These are phyloP conservation scores for Blastobotrys illinoisensis DNA, from an alignment of 1,139 yeast species.

Conservation along the genomic window DNA sequence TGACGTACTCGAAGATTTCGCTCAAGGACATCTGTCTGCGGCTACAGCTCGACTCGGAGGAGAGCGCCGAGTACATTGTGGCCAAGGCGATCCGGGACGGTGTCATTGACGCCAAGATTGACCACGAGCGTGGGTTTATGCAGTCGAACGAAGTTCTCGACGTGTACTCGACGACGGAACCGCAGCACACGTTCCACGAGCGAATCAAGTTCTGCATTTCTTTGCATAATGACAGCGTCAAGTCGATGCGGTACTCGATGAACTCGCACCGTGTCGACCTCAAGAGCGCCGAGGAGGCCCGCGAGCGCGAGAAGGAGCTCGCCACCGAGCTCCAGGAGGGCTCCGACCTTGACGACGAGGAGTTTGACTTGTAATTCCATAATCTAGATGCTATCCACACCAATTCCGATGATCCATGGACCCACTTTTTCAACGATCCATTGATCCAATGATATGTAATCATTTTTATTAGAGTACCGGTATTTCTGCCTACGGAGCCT, in stretches of 20 bases:
- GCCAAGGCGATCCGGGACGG: slow-evolving; percentile 97
- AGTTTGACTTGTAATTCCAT: slow-evolving; percentile 28
- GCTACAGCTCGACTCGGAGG: slow-evolving; percentile 87
- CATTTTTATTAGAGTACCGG: too few species aligned
- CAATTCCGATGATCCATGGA: too few species aligned
- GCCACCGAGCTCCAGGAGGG: slow-evolving; percentile 41
- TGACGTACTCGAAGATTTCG: slow-evolving; percentile 87
- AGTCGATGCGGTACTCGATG: slow-evolving; percentile 88
- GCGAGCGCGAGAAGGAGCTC: slow-evolving; percentile 50
- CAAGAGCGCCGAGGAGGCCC: slow-evolving; percentile 52
- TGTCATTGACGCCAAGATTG: slow-evolving; percentile 90
- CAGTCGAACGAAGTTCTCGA: slow-evolving; percentile 83
- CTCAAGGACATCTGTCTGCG: slow-evolving; percentile 87
- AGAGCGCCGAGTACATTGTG: slow-evolving; percentile 93
- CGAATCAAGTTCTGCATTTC: slow-evolving; percentile 89
- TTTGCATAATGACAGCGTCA: slow-evolving; percentile 86
- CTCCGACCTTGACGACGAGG: slow-evolving; percentile 39
- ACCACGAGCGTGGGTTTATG: slow-evolving; percentile 88
- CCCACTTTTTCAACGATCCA: too few species aligned
- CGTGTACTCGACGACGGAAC: slow-evolving; percentile 80
- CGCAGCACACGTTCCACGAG: slow-evolving; percentile 85
- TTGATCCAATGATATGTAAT: too few species aligned
- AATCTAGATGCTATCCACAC: too few species aligned
- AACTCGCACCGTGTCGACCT: slow-evolving; percentile 45
- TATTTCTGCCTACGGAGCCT: too few species aligned